Evolutionary conservation across 1,284 basidiomycete genomes (phyloP), one percentile per base, ranked within the genome.

Genomic region (Puccinia novopanici): DNA sequence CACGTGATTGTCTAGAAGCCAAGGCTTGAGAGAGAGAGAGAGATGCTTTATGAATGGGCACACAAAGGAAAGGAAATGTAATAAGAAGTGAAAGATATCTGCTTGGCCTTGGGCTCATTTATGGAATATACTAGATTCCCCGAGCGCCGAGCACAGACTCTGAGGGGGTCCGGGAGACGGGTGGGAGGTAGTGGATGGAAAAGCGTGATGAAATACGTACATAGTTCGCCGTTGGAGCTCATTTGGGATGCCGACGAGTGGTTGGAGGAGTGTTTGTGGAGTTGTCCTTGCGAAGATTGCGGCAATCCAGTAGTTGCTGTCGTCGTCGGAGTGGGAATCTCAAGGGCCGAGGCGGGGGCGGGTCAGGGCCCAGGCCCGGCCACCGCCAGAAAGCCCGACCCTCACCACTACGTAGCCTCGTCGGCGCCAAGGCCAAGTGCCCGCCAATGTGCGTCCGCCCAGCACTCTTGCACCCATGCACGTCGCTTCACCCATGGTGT

Each of bases 151-250:
- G 61, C 37, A 63, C 61, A 42, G 61, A 63, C 10, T 17, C 4
- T 2, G 24, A 57, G n/a, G 24, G 2, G 10, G 15, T 22, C 17
- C 34, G 34, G 57, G 57, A 17, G 61, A 19, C 19, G 37, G 34
- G 61, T 63, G 61, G 13, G 61, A 40, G 37, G 5, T 63, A 63
- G 61, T 63, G 37, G 61, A 63, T n/a, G 42, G 61, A 63, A n/a
- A n/a, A 9, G 9, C 22, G 37, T n/a, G 37, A 63, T 37, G 8
- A 30, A 30, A 30, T 70, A 50, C 67, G 48, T 70, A 70, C 67
- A 70, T 15, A 70, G 5, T 30, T 70, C 67, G 48, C 67, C 67
- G 9, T 70, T 40, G 12, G 67, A 70, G 67, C 67, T 70, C 67
- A 70, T 70, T 63, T 37, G 61, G 34, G 37, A 40, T 19, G 40